Evolutionary conservation across 2,329 filamentous ascomycete species (phyloP), one percentile per base, ranked within the genome.

Genomic region (Xylaria sp.): DNA sequence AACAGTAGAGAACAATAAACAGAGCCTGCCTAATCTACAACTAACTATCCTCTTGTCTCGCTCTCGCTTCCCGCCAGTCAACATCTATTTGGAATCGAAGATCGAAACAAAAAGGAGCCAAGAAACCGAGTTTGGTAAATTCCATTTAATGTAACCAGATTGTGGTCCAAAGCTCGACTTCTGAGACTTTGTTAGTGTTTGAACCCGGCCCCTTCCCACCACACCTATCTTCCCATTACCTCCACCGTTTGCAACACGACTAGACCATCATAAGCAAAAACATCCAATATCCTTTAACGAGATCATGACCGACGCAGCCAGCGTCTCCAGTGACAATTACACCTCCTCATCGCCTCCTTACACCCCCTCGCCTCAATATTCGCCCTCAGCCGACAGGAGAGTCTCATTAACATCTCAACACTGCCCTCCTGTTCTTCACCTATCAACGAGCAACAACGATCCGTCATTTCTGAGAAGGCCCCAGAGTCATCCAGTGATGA

Each of bases 301-400:
- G 59, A 70, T 28, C 63, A 77, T 76, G 75, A 72, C 72, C 66
- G 73, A 75, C 62, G 66, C 68, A 66, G 65, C 61, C 58, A 73
- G 72, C 45, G 60, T 63, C 13, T 66, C 69, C n/a, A 72, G 60
- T 67, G 66, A 63, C 28, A 63, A 66, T 58, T 66, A 67, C 67
- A 39, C 69, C 56, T 74, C 73, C 25, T 72, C 65, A 15, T 71
- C 72, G 15, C 66, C 69, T 61, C 60, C 66, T 65, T 66, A 66
- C 67, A 62, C 63, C 60, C 64, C 71, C 66, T 67, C 66, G 15
- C 60, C 48, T 20, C 53, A 66, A 46, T 60, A 70, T 60, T 56
- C 72, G 48, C 57, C 66, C 61, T 63, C 72, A 46, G 34, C 59
- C 53, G 64, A 52, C 60, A 60, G 65, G 59, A 63, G 66, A 66